Evolutionary conservation across 2,329 filamentous ascomycete species (phyloP).

Genomic region (Lizonia empirigonia): DNA sequence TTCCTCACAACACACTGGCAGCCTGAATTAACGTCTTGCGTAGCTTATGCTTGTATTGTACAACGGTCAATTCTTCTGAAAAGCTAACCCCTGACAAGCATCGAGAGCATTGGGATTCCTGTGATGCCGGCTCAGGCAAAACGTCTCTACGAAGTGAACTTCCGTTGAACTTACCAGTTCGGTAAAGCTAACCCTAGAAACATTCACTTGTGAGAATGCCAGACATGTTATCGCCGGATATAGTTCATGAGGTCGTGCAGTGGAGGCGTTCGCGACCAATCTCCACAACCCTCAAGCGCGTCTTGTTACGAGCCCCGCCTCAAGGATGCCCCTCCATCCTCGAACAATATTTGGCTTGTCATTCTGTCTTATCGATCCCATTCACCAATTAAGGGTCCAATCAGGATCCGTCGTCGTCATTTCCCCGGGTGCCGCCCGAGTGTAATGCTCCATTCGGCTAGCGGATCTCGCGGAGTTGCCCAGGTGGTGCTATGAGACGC

Average conservation of each 20-base stretch:
- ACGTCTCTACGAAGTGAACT: no score
- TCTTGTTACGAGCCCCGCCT: constrained; percentile 3
- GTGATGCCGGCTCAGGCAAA: no score
- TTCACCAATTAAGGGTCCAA: constrained; percentile 3
- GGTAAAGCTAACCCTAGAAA: no score
- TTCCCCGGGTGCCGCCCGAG: constrained; percentile 5
- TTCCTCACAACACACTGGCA: no score
- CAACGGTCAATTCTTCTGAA: no score
- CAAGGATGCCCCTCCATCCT: constrained; percentile 2
- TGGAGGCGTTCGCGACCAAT: constrained; percentile 10
- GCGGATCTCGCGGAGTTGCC: constrained; percentile 5
- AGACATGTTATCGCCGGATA: background rate
- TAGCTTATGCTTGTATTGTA: no score
- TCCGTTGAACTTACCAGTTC: no score
- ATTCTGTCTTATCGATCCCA: constrained; percentile 5
- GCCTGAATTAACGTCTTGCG: no score
- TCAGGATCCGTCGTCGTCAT: background rate
- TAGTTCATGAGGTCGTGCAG: background rate
- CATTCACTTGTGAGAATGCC: no score
- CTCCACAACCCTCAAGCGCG: constrained; percentile 12
- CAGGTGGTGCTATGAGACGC: constrained; percentile 10
- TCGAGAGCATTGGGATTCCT: no score
- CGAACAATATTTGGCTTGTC: constrained; percentile 6
- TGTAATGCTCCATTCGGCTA: constrained; percentile 10
- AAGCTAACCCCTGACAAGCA: no score